Evolutionary conservation across 495 filamentous ascomycete genomes (phyloP).

Genomic region (Aspergillus steynii): DNA sequence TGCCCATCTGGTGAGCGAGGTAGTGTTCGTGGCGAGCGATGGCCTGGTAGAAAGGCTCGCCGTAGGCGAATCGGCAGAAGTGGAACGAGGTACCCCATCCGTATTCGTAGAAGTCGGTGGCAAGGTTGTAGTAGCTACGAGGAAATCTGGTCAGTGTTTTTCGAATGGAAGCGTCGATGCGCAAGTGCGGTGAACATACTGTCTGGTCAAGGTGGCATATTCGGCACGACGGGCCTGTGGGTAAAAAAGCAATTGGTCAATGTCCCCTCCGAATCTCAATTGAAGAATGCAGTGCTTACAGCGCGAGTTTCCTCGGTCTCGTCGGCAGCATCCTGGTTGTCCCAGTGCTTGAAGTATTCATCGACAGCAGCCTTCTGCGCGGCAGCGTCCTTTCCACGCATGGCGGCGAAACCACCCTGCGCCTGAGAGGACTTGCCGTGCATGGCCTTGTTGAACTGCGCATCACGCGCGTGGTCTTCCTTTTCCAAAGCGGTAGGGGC

Average conservation of each 20-base stretch:
- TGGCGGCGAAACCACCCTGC: conserved; percentile 73
- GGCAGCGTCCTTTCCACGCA: conserved; percentile 78
- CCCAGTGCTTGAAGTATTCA: conserved; percentile 99
- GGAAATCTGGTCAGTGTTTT: conserved; percentile 18
- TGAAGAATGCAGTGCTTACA: conserved; percentile 43
- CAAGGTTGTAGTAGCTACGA: conserved; percentile 92
- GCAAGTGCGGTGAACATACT: conserved; percentile 56
- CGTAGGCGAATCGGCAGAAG: conserved; percentile 92
- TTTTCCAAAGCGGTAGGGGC: conserved; percentile 72
- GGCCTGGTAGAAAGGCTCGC: conserved; percentile 87
- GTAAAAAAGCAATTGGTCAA: conserved; percentile 4
- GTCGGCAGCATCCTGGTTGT: conserved; percentile 76
- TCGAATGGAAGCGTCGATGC: neutral
- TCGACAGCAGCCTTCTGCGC: conserved; percentile 90
- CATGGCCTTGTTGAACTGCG: conserved; percentile 86
- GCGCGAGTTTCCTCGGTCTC: conserved; percentile 84
- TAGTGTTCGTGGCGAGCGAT: conserved; percentile 99
- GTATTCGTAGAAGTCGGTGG: conserved; percentile 96
- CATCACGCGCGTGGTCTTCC: conserved; percentile 88
- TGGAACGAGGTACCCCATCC: conserved; percentile 96
- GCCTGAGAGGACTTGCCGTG: conserved; percentile 81
- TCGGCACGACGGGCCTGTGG: conserved; percentile 76
- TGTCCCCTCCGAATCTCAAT: conserved; percentile 3
- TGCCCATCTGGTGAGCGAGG: conserved; percentile 85
- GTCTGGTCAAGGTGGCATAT: conserved; percentile 93